Percentiles rank a stretch among this genome's conserved stretches.
phyloP scores from a whole-genome alignment of 257 asterid genomes.

The Euphrasia confusa region DNA sequence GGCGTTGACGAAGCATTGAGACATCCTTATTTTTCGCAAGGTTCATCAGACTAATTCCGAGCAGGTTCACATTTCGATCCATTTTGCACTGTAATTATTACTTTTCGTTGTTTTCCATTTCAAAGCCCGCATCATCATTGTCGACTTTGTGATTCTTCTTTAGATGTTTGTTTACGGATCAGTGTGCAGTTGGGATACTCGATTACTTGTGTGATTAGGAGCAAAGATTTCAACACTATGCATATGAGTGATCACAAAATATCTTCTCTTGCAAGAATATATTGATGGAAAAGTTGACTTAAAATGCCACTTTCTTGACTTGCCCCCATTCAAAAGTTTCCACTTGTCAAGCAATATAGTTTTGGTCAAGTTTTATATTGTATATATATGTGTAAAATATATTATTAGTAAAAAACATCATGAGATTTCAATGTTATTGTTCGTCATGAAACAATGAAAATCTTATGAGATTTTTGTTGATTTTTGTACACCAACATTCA shows the following conservation, averaged over 20 bases:
- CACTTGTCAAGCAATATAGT: slow-evolving; percentile 12
- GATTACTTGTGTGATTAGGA: background rate
- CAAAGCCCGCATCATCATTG: background rate
- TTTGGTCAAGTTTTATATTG: background rate
- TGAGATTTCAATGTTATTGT: no score
- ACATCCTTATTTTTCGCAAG: slow-evolving; percentile 73
- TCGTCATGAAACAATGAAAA: background rate
- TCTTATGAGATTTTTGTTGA: background rate
- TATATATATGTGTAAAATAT: background rate
- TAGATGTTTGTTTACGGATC: background rate
- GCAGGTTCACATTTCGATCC: background rate
- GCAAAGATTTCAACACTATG: background rate
- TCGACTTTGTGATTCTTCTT: background rate
- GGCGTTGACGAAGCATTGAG: slow-evolving; percentile 79
- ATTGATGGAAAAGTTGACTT: slow-evolving; percentile 25
- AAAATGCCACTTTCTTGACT: slow-evolving; percentile 6
- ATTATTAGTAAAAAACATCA: background rate
- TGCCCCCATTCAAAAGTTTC: slow-evolving; percentile 9
- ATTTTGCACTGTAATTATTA: background rate
- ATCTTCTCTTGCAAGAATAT: slow-evolving; percentile 25
- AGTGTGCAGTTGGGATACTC: background rate
- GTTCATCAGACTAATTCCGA: slow-evolving; percentile 15
- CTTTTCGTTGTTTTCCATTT: background rate
- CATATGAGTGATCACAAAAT: slow-evolving; percentile 3
- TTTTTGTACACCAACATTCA: background rate